Percentiles rank a stretch among this genome's conserved stretches.
These are phyloP conservation scores for Aspergillus sp. DNA, from an alignment of 2,329 filamentous ascomycete genomes.

Conservation along the genomic window DNA sequence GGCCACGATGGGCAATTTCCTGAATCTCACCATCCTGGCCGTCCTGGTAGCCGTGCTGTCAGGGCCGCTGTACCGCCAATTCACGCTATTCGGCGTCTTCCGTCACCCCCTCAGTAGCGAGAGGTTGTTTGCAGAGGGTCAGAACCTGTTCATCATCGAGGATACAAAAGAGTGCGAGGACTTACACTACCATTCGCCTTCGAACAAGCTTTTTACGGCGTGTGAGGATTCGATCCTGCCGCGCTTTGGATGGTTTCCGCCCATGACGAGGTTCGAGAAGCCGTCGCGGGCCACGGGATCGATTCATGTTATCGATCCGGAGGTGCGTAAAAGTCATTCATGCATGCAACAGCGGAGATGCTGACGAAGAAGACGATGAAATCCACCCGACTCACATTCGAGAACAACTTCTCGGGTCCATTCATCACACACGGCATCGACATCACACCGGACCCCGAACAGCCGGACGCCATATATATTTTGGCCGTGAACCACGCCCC, in stretches of 20 bases:
- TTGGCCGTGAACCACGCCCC: conserved; percentile 54
- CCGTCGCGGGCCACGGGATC: conserved; percentile 23
- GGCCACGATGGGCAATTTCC: conserved; percentile 13
- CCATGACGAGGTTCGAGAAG: conserved; percentile 36
- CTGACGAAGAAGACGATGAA: conserved; percentile 35
- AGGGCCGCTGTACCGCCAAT: conserved; percentile 10
- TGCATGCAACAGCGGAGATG: neutral
- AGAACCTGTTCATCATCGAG: conserved; percentile 37
- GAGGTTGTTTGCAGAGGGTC: conserved; percentile 13
- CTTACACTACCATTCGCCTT: conserved; percentile 46
- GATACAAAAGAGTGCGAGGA: conserved; percentile 54
- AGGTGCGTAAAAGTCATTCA: conserved; percentile 28
- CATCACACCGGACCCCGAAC: conserved; percentile 44
- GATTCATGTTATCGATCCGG: conserved; percentile 46
- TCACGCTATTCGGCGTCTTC: conserved; percentile 19
- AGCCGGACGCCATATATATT: conserved; percentile 45
- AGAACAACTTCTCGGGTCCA: conserved; percentile 42
- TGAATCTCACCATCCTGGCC: conserved; percentile 14
- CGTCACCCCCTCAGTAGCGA: conserved; percentile 11
- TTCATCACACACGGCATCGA: conserved; percentile 56
- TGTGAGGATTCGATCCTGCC: conserved; percentile 42
- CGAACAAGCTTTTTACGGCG: conserved; percentile 47
- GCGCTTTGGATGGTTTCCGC: conserved; percentile 48
- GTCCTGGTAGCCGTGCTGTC: conserved; percentile 14
- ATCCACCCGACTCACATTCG: conserved; percentile 40